Evolutionary conservation across 106 monocot genomes (phyloP).

Genomic region (Dendrobium nobile): DNA sequence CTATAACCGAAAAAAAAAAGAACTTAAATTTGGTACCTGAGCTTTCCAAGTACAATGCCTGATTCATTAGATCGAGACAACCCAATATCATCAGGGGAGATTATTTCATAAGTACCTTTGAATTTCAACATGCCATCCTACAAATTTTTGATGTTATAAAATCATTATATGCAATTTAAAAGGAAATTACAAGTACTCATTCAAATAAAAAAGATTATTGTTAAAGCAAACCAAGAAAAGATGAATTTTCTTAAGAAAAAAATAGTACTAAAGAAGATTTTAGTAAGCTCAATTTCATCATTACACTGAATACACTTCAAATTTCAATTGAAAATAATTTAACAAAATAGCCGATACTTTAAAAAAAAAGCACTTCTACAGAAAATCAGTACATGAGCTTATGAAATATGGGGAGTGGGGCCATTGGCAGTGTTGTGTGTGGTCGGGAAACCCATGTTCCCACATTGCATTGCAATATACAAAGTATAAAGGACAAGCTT

Average conservation of each 20-base stretch:
- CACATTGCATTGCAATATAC: no score
- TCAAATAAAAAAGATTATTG: not conserved
- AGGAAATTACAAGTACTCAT: not conserved
- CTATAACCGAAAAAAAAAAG: no score
- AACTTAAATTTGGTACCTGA: slow-evolving; percentile 41
- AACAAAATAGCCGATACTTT: not conserved
- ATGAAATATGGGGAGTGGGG: no score
- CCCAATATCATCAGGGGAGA: slow-evolving; percentile 91
- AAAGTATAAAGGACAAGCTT: not conserved
- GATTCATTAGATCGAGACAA: slow-evolving; percentile 69
- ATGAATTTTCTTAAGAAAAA: not conserved
- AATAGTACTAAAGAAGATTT: no score
- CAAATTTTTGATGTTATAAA: slow-evolving; percentile 4
- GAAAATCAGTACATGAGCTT: not conserved
- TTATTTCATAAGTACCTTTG: slow-evolving; percentile 96
- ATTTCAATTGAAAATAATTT: not conserved
- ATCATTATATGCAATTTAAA: not conserved
- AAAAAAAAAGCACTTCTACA: not conserved
- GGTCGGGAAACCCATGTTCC: no score
- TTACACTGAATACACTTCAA: no score
- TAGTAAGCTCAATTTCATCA: no score
- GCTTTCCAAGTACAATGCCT: slow-evolving; percentile 92
- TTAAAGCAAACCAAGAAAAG: not conserved
- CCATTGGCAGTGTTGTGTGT: no score
- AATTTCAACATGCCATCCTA: slow-evolving; percentile 97